A percentile compares a stretch with the other conserved stretches of the same genome.
Conservation (phyloP, 345 rosid species). For the Sisymbrium altissimum region DNA sequence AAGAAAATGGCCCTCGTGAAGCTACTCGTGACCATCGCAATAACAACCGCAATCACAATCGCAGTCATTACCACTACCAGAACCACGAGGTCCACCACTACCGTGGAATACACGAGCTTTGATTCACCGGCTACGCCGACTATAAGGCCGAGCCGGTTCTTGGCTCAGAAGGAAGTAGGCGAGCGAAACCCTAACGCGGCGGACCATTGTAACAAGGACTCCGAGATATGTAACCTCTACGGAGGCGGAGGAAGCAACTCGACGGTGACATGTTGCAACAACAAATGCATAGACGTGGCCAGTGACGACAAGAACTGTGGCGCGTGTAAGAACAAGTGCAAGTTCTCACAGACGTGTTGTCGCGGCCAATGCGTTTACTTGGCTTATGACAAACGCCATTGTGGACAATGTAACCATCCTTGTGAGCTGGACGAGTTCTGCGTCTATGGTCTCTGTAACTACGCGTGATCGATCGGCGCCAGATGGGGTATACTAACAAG, state of each 20-base stretch:
- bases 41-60: neutral
- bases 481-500: neutral
- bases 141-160: conserved; percentile 49
- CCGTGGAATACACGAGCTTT: neutral
- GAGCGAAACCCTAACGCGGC: conserved; percentile 48
- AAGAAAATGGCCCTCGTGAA: neutral
- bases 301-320: conserved; percentile 51
- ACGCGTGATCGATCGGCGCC: conserved; percentile 35
- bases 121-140: neutral
- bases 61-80: neutral
- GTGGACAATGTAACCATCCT: conserved; percentile 57
- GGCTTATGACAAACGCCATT: conserved; percentile 57
- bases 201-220: conserved; percentile 54
- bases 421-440: conserved; percentile 45
- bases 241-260: conserved; percentile 29
- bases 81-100: neutral
- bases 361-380: conserved; percentile 55
- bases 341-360: conserved; percentile 55
- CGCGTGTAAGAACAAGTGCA: conserved; percentile 61
- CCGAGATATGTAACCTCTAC: conserved; percentile 41
- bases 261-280: conserved; percentile 57
- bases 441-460: conserved; percentile 64
- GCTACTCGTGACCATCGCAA: neutral
- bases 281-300: conserved; percentile 57
- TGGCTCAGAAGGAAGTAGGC: conserved; percentile 30